Evolutionary conservation across 2,329 filamentous ascomycete genomes (phyloP), one percentile per base, ranked within the genome.

Genomic region (Pseudogymnoascus sp.): DNA sequence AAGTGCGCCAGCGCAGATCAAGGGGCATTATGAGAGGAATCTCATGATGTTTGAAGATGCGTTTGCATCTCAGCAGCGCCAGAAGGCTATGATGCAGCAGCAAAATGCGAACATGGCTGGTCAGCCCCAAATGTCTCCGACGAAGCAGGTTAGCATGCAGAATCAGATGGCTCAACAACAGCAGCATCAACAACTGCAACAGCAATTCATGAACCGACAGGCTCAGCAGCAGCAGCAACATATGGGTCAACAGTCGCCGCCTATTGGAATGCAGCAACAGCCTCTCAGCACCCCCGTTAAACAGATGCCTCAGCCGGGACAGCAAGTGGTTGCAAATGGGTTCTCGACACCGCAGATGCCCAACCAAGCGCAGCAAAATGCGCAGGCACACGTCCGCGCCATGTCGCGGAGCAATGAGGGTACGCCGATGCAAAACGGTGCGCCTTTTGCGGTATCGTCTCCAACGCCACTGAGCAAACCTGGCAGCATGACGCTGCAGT

Each of bases 1-100:
- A 1, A 82, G 79, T 8, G 90, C 89, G 0, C 80, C 85, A 1
- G 81, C 83, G 63, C 86, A 94, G 67, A 73, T 97, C 67, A 85
- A 86, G 68, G 80, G 82, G 29, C 81, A 90, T 5, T 96, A 94
- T 73, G 87, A 92, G 68, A 81, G 83, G 36, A 92, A 92, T 67
- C 76, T 97, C 5, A 76, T 82, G 27, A 82, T 86, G 33, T 97
- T 96, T 66, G 92, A 97, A 72, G 83, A 87, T 63, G 82, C 82
- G 1, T 88, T 82, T 77, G 71, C 81, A 36, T 77, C 79, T 35
- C 82, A 83, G 67, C 83, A 84, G 65, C 77, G 79, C 45, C 79
- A 80, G 61, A 69, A 67, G 60, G 65, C 65, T 25, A 68, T 63
- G 25, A 69, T 69, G 66, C 67, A 68, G 65, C 66, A 69, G 31